A percentile compares a stretch with the other conserved stretches of the same genome.
Evolutionary conservation across 768 basidiomycete genomes (phyloP).

Genomic region (Tricholoma furcatifolium): DNA sequence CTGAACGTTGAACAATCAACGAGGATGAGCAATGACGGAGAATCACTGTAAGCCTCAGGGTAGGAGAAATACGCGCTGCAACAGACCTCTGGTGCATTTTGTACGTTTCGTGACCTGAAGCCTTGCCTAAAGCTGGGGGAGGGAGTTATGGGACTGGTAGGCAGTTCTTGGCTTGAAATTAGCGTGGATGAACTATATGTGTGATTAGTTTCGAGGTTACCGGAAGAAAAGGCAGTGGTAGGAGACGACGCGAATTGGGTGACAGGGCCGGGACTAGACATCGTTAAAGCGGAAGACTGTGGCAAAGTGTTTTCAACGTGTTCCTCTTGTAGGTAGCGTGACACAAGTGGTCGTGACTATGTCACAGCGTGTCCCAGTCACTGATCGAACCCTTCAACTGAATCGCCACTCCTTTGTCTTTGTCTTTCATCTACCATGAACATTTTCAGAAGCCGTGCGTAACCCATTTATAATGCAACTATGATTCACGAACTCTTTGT

Average conservation of each 20-base stretch:
- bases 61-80: background rate
- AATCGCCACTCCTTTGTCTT: slow-evolving; percentile 7
- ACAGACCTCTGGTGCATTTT: slow-evolving; percentile 10
- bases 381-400: slow-evolving; percentile 7
- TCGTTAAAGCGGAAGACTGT: background rate
- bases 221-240: slow-evolving; percentile 13
- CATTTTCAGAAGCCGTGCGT: slow-evolving; percentile 79
- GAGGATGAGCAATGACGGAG: background rate
- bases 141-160: slow-evolving; percentile 16
- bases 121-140: slow-evolving; percentile 14
- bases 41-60: background rate
- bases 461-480: slow-evolving; percentile 7
- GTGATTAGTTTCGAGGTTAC: background rate
- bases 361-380: slow-evolving; percentile 36
- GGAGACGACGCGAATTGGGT: slow-evolving; percentile 17
- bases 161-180: slow-evolving; percentile 7
- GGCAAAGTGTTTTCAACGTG: too few species aligned
- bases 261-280: slow-evolving; percentile 14
- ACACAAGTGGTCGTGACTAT: slow-evolving; percentile 30
- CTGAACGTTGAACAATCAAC: slow-evolving; percentile 15
- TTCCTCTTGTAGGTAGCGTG: slow-evolving; percentile 5
- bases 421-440: slow-evolving; percentile 54
- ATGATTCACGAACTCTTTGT: slow-evolving; percentile 18
- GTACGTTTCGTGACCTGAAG: slow-evolving; percentile 9
- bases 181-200: background rate